Evolutionary conservation across 2,329 filamentous ascomycete genomes (phyloP).

Genomic region (Penicillium oxalicum): DNA sequence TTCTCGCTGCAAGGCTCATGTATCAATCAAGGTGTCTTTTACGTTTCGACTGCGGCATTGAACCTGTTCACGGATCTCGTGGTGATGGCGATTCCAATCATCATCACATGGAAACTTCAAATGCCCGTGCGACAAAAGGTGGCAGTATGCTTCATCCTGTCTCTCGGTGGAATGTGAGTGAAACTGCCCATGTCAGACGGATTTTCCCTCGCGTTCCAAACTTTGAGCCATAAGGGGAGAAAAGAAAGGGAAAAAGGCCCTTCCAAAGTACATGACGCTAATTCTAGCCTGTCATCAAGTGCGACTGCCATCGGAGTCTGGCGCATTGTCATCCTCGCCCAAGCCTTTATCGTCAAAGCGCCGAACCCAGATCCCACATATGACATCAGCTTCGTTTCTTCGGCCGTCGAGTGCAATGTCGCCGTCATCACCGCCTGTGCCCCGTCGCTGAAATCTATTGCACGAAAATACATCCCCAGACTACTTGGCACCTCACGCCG

Average conservation of each 20-base stretch:
- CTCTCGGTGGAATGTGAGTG: slow-evolving; percentile 23
- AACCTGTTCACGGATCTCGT: slow-evolving; percentile 30
- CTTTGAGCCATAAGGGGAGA: too few species aligned
- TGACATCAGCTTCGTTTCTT: slow-evolving; percentile 24
- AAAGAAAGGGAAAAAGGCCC: background rate
- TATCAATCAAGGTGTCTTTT: slow-evolving; percentile 26
- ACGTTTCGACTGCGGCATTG: slow-evolving; percentile 21
- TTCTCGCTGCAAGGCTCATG: slow-evolving; percentile 18
- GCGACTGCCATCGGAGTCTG: slow-evolving; percentile 26
- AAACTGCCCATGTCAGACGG: too few species aligned
- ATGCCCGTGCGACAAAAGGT: slow-evolving; percentile 25
- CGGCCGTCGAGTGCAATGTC: slow-evolving; percentile 26
- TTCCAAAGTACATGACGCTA: background rate
- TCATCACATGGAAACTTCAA: slow-evolving; percentile 26
- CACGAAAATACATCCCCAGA: slow-evolving; percentile 14
- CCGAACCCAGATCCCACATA: slow-evolving; percentile 18
- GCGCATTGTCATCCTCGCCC: slow-evolving; percentile 24
- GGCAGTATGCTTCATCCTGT: slow-evolving; percentile 26
- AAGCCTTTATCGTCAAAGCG: slow-evolving; percentile 12
- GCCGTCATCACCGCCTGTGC: slow-evolving; percentile 28
- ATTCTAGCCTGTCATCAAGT: slow-evolving; percentile 7
- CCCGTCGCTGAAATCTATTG: slow-evolving; percentile 24
- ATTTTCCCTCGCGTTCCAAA: too few species aligned
- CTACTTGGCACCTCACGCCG: slow-evolving; percentile 16
- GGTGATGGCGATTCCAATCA: slow-evolving; percentile 27